These are phyloP conservation scores for Breviolum minutum DNA, from an alignment of 73 alveolate genomes.

Conservation along the genomic window DNA sequence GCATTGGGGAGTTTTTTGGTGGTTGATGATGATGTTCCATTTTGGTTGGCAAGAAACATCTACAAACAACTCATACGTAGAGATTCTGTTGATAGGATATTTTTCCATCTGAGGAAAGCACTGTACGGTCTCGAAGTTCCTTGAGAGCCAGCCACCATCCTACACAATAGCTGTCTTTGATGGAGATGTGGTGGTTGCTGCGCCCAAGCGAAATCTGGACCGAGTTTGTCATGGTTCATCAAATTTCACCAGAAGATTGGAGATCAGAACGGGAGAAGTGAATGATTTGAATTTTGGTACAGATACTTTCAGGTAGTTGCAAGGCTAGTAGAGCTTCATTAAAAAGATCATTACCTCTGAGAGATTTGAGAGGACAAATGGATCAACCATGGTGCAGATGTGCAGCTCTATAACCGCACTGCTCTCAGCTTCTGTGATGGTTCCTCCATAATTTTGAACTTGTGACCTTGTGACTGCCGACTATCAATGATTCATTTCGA, in stretches of 20 bases:
- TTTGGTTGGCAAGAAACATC: too few species aligned
- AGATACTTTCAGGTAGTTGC: too few species aligned
- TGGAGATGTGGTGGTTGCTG: slow-evolving; percentile 90
- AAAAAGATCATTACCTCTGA: neutral
- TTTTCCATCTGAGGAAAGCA: slow-evolving; percentile 39
- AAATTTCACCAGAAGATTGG: neutral
- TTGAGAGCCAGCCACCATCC: slow-evolving; percentile 57
- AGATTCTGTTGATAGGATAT: too few species aligned
- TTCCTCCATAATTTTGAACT: too few species aligned
- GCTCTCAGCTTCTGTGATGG: neutral
- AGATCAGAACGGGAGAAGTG: neutral
- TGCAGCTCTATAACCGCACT: slow-evolving; percentile 72
- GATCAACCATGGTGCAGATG: slow-evolving; percentile 85
- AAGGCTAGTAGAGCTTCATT: neutral
- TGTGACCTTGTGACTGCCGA: neutral
- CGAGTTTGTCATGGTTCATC: neutral
- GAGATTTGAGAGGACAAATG: slow-evolving; percentile 40
- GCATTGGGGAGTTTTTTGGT: neutral
- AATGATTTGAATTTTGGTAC: too few species aligned
- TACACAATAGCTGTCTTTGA: slow-evolving; percentile 62
- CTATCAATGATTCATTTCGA: neutral
- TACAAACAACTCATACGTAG: too few species aligned
- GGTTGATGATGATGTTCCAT: neutral
- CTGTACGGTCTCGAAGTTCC: slow-evolving; percentile 90
- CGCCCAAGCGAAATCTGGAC: slow-evolving; percentile 70